These are phyloP conservation scores for Eucalyptus regnans DNA, from an alignment of 345 rosid genomes.

Conservation along the genomic window DNA sequence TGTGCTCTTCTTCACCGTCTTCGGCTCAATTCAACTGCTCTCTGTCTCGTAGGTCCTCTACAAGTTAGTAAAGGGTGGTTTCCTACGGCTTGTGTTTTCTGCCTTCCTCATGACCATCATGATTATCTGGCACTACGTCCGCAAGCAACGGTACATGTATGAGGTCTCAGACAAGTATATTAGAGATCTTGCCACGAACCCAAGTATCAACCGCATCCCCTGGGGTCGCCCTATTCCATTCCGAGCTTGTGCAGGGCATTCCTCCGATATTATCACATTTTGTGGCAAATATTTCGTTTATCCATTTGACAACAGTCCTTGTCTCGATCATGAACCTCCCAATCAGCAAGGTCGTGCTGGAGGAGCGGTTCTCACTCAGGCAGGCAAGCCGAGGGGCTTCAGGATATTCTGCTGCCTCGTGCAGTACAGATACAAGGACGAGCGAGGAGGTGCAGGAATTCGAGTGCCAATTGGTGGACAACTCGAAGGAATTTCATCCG, in stretches of 20 bases:
- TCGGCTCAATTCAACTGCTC: slow-evolving; percentile 16
- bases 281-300: slow-evolving; percentile 38
- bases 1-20: slow-evolving; percentile 18
- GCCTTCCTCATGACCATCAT: slow-evolving; percentile 25
- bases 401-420: slow-evolving; percentile 64
- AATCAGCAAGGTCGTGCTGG: slow-evolving; percentile 19
- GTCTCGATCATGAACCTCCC: slow-evolving; percentile 64
- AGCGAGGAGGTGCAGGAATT: slow-evolving; percentile 62
- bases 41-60: slow-evolving; percentile 37
- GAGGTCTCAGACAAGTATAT: slow-evolving; percentile 41
- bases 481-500: slow-evolving; percentile 80
- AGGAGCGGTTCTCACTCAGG: slow-evolving; percentile 64
- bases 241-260: slow-evolving; percentile 70
- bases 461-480: slow-evolving; percentile 78
- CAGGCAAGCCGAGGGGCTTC: slow-evolving; percentile 41
- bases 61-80: slow-evolving; percentile 57
- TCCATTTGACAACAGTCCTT: slow-evolving; percentile 49
- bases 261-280: slow-evolving; percentile 68
- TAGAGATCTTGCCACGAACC: slow-evolving; percentile 17
- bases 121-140: slow-evolving; percentile 63
- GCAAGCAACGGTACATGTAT: slow-evolving; percentile 22
- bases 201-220: slow-evolving; percentile 28
- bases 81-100: slow-evolving; percentile 34
- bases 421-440: slow-evolving; percentile 51
- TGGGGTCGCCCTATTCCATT: slow-evolving; percentile 57